phyloP scores from a whole-genome alignment of 208 protist genomes.

The Crithidia mellificae region DNA sequence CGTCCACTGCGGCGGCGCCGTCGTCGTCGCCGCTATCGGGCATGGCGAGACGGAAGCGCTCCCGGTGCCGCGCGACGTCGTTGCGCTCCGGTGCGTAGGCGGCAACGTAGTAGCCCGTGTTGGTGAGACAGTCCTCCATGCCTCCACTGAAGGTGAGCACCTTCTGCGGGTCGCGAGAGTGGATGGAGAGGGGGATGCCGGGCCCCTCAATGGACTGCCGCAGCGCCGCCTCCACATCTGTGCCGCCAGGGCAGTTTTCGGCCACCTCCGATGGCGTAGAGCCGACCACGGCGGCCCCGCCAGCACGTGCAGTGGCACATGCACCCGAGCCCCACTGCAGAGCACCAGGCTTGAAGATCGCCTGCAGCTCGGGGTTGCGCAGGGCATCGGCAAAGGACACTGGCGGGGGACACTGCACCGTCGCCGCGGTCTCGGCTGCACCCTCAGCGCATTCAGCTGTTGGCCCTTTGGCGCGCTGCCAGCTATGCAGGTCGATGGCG shows the following conservation, averaged over 20 bases:
- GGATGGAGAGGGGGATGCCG: slow-evolving; percentile 62
- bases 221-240: slow-evolving; percentile 26
- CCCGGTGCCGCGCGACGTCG: slow-evolving; percentile 56
- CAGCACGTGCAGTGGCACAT: not conserved
- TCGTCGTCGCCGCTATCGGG: not conserved
- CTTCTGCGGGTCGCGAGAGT: slow-evolving; percentile 48
- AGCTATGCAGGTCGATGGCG: slow-evolving; percentile 71
- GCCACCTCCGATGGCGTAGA: not conserved
- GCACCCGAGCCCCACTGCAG: slow-evolving; percentile 26
- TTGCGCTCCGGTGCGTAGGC: slow-evolving; percentile 65
- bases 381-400: slow-evolving; percentile 26
- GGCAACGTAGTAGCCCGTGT: slow-evolving; percentile 85
- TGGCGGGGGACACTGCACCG: not conserved
- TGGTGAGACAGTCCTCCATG: slow-evolving; percentile 86
- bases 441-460: not conserved
- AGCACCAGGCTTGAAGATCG: slow-evolving; percentile 46
- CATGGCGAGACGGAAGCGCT: slow-evolving; percentile 43
- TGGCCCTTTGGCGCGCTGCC: slow-evolving; percentile 28
- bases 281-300: too few relatives aligned
- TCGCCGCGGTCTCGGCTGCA: not conserved
- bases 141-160: slow-evolving; percentile 71
- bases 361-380: slow-evolving; percentile 31
- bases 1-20: not conserved
- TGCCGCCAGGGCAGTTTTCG: not conserved
- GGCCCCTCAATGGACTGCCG: slow-evolving; percentile 42